A percentile compares a stretch with the other conserved stretches of the same genome.
Conservation (phyloP, 768 basidiomycete genomes). For the Tylopilus sp. region DNA sequence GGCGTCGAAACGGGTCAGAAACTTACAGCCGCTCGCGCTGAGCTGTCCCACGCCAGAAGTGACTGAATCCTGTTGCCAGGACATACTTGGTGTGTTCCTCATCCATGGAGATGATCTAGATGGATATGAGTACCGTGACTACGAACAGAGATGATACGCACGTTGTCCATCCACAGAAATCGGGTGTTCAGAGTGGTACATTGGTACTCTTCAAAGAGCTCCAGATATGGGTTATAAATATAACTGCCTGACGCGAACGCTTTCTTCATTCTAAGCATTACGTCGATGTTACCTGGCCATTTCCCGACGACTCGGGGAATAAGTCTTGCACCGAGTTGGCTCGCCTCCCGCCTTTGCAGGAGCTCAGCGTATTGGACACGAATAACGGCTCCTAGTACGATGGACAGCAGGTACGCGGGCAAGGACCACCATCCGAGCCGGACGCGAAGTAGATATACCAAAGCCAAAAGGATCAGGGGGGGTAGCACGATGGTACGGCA, state of each 20-base stretch:
- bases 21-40: constrained; percentile 68
- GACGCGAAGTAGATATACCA: constrained; percentile 27
- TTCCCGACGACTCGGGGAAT: constrained; percentile 61
- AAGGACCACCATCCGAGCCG: constrained; percentile 35
- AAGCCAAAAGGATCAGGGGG: constrained; percentile 33
- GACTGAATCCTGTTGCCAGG: constrained; percentile 59
- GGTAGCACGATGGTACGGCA: constrained; percentile 40
- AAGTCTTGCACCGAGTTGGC: constrained; percentile 45
- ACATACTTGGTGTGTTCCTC: constrained; percentile 65
- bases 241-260: constrained; percentile 60
- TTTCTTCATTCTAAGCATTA: constrained; percentile 53
- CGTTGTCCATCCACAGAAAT: constrained; percentile 68
- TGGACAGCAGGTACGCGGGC: constrained; percentile 39
- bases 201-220: constrained; percentile 65
- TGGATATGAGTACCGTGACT: neutral
- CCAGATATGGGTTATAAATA: constrained; percentile 58
- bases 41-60: constrained; percentile 63
- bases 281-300: constrained; percentile 78
- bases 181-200: constrained; percentile 67
- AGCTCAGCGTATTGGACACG: constrained; percentile 35
- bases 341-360: constrained; percentile 42
- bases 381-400: constrained; percentile 38
- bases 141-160: constrained; percentile 33
- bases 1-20: neutral
- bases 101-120: constrained; percentile 72